Conservation (phyloP, 2,329 filamentous ascomycete species). For the Talaromyces islandicus region DNA sequence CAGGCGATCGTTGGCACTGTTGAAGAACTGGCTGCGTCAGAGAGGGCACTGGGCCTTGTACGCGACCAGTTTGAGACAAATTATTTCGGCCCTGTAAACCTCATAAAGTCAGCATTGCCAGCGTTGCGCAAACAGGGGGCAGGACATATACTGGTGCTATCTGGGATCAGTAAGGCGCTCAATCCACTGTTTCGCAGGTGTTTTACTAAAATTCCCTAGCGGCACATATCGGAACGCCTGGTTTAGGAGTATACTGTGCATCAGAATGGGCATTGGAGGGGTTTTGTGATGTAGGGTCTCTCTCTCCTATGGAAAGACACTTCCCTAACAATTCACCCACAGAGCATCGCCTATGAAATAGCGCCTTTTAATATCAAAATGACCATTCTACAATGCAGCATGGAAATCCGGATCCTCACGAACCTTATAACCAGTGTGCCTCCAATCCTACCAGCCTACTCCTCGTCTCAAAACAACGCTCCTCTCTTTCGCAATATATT, state of each 20-base stretch:
- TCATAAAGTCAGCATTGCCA: slow-evolving; percentile 82
- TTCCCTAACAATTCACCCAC: neutral
- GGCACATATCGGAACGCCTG: slow-evolving; percentile 87
- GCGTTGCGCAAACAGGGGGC: slow-evolving; percentile 72
- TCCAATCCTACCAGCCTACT: slow-evolving; percentile 61
- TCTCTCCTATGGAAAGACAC: neutral
- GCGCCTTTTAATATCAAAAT: slow-evolving; percentile 95
- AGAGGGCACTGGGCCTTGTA: slow-evolving; percentile 69
- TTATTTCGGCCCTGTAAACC: slow-evolving; percentile 93
- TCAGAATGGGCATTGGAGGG: slow-evolving; percentile 93
- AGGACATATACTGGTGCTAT: slow-evolving; percentile 85
- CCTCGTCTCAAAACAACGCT: slow-evolving; percentile 64
- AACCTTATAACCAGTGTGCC: slow-evolving; percentile 83
- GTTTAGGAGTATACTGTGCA: slow-evolving; percentile 83
- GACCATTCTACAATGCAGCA: slow-evolving; percentile 91
- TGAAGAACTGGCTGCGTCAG: slow-evolving; percentile 75
- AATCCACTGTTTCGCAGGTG: neutral
- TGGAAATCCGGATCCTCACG: slow-evolving; percentile 82
- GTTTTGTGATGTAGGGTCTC: slow-evolving; percentile 67
- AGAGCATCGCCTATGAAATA: slow-evolving; percentile 86
- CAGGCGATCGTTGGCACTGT: slow-evolving; percentile 87
- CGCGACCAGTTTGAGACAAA: slow-evolving; percentile 90
- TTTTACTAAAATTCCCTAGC: slow-evolving; percentile 32
- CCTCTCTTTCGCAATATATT: slow-evolving; percentile 80
- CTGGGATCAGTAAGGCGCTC: slow-evolving; percentile 60